These are phyloP conservation scores for Coemansia furcata DNA, from an alignment of 192 early-diverging fungal species.

Conservation along the genomic window DNA sequence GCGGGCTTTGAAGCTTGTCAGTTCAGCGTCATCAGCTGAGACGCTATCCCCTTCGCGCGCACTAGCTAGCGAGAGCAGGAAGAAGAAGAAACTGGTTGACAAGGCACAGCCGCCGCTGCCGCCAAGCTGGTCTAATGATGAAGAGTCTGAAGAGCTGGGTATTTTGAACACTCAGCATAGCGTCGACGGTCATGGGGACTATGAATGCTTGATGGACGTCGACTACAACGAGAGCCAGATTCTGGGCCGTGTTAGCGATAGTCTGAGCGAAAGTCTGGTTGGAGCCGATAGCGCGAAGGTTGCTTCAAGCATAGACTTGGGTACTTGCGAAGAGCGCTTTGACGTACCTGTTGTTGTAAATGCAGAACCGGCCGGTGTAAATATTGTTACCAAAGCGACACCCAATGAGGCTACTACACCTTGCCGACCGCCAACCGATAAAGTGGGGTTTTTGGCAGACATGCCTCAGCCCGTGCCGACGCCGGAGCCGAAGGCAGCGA, in stretches of 20 bases:
- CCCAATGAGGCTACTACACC: neutral
- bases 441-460: neutral
- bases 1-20: conserved; percentile 4
- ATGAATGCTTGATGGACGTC: conserved; percentile 37
- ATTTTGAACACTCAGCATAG: neutral
- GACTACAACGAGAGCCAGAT: neutral
- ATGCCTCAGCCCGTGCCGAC: neutral
- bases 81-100: neutral
- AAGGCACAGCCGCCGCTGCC: neutral
- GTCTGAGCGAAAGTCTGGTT: neutral
- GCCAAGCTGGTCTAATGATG: neutral
- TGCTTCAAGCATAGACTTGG: neutral
- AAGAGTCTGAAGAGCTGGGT: neutral
- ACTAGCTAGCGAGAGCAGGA: neutral
- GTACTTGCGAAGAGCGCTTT: neutral
- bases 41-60: neutral
- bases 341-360: neutral
- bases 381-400: neutral
- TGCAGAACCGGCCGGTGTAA: neutral
- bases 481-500: neutral
- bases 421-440: neutral
- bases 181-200: conserved; percentile 2
- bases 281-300: neutral
- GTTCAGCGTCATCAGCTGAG: neutral
- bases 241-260: neutral